Evolutionary conservation across 208 protist species (phyloP).

Genomic region (Trypanosoma lewisi): DNA sequence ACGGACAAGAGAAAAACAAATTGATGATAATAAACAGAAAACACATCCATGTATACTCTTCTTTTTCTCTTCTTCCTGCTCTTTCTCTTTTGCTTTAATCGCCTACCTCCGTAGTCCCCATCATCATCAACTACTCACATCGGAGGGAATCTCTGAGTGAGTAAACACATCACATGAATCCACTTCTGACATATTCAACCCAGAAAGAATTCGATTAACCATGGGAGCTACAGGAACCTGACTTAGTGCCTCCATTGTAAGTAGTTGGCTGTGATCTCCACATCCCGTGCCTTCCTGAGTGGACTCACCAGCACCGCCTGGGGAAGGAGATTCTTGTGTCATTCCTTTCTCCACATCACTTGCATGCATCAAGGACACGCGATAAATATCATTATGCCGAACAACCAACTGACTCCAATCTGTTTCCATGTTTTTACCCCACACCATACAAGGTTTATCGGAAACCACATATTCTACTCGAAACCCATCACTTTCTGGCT

Average conservation of each 20-base stretch:
- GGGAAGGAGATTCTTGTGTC: neutral
- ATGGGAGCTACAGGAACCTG: neutral
- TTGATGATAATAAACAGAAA: neutral
- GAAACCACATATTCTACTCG: conserved; percentile 7
- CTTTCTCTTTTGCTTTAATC: too few species aligned
- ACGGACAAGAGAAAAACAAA: conserved; percentile 10
- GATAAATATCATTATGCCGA: conserved; percentile 31
- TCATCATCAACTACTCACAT: conserved; percentile 14
- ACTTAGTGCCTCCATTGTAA: neutral
- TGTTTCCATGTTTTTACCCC: neutral
- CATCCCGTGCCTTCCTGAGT: neutral
- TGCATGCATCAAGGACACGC: conserved; percentile 28
- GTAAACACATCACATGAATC: neutral
- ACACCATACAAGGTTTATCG: conserved; percentile 19
- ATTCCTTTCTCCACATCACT: conserved; percentile 6
- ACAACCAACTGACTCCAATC: conserved; percentile 15
- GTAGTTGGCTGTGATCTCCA: neutral
- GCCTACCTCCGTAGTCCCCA: too few species aligned
- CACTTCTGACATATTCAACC: neutral
- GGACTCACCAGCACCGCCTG: too few species aligned
- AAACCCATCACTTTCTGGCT: neutral
- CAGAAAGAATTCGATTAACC: neutral
- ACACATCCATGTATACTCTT: neutral
- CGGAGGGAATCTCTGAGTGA: neutral
- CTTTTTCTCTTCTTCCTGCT: too few species aligned